Evolutionary conservation across 257 asterid species (phyloP), one percentile per base, ranked within the genome.

Genomic region (Henckelia pumila): DNA sequence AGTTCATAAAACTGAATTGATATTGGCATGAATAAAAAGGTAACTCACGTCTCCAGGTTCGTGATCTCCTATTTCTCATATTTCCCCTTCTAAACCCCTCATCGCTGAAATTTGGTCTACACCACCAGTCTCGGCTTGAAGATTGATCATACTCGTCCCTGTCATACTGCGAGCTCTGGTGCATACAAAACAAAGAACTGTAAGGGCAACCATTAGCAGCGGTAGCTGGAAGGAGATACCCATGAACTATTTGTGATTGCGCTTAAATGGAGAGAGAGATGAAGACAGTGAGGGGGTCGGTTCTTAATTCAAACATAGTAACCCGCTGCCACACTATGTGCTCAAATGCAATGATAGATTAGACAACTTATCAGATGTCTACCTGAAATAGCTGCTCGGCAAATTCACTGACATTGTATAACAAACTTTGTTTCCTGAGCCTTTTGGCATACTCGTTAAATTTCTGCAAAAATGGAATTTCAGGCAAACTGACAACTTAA

Each of bases 321-420:
- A 59, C 52, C 24, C 35, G 11, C 56, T 4, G 26, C 57, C 13
- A 49, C 53, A 67, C 22, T 71, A 59, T 59, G 5, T 59, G 22
- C 23, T n/a, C 35, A 9, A 59, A 59, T 22, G 29, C 26, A 28
- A 19, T 4, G 11, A 62, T 33, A 73, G 68, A 49, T 16, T 6
- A 20, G 66, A 63, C 16, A 65, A 2, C 30, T 64, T 56, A 60
- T 56, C 49, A 22, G 40, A 40, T 56, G 63, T 61, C 72, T 35
- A 86, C 99, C 92, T 90, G 87, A 76, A 88, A 88, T 67, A 90
- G 71, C 61, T 79, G 81, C 61, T 93, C 96, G 17, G 96, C 85
- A 76, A 85, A 82, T 71, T 86, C 84, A 77, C 83, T 70, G 76
- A 81, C 81, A 81, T 87, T 82, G 74, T 73, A 82, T 61, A 85